phyloP scores from a whole-genome alignment of 2,329 filamentous ascomycete genomes.

The Exophiala alcalophila region DNA sequence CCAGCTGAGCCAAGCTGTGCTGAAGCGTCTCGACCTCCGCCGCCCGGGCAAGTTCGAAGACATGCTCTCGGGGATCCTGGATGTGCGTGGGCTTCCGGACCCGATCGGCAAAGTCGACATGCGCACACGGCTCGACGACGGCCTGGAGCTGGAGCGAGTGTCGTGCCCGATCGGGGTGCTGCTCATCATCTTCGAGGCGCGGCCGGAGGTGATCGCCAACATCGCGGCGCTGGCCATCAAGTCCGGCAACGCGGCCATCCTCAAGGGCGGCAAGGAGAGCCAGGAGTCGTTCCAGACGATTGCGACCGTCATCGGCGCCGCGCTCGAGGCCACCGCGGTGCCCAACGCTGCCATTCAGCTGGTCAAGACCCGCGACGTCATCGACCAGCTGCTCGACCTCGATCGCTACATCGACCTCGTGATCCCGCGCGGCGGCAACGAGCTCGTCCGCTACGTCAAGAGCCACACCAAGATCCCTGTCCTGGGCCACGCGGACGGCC shows the following conservation, averaged over 20 bases:
- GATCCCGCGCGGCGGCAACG: slow-evolving; percentile 87
- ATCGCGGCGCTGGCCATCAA: slow-evolving; percentile 95
- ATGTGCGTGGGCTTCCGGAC: slow-evolving; percentile 80
- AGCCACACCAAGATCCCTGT: slow-evolving; percentile 89
- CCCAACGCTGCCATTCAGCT: slow-evolving; percentile 88
- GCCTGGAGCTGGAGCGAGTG: slow-evolving; percentile 78
- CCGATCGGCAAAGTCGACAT: slow-evolving; percentile 88
- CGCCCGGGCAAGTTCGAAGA: slow-evolving; percentile 93
- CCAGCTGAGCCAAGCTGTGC: slow-evolving; percentile 72
- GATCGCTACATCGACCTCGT: slow-evolving; percentile 91
- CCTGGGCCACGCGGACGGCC: slow-evolving; percentile 89
- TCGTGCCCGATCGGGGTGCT: slow-evolving; percentile 96
- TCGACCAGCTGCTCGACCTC: slow-evolving; percentile 80
- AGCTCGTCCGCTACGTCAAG: slow-evolving; percentile 87
- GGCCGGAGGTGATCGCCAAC: slow-evolving; percentile 97
- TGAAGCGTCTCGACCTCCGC: slow-evolving; percentile 82
- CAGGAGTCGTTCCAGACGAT: slow-evolving; percentile 94
- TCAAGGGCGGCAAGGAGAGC: slow-evolving; percentile 96
- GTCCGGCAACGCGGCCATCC: slow-evolving; percentile 91
- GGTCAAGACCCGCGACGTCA: slow-evolving; percentile 86
- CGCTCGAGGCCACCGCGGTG: slow-evolving; percentile 69
- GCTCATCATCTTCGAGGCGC: slow-evolving; percentile 95
- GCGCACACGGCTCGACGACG: slow-evolving; percentile 81
- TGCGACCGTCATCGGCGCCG: slow-evolving; percentile 75
- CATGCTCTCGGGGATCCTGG: slow-evolving; percentile 91